Conservation (phyloP, 2,329 filamentous ascomycete genomes). For the Scytalidium lignicola region DNA sequence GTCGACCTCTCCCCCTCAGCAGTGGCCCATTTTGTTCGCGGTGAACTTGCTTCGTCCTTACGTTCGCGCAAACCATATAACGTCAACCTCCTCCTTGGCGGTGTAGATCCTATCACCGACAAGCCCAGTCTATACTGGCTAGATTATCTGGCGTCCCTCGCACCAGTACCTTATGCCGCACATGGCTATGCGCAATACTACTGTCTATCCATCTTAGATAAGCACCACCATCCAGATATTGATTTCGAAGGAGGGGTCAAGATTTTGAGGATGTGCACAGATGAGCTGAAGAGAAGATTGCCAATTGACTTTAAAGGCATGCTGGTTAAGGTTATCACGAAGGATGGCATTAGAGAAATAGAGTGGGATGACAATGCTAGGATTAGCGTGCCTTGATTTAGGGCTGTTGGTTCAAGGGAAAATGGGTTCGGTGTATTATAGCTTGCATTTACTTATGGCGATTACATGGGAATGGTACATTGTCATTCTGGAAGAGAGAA, state of each 20-base stretch:
- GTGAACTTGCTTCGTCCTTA: constrained; percentile 85
- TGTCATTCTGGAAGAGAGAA: background rate
- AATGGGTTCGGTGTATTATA: constrained; percentile 23
- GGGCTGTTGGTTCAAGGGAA: constrained; percentile 6
- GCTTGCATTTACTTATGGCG: constrained; percentile 21
- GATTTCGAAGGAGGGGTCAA: constrained; percentile 83
- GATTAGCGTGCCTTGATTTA: constrained; percentile 22
- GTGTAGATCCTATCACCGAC: constrained; percentile 85
- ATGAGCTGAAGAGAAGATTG: constrained; percentile 93
- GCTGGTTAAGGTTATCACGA: constrained; percentile 88
- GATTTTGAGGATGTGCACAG: constrained; percentile 88
- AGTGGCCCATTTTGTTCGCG: constrained; percentile 87
- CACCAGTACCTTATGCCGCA: constrained; percentile 87
- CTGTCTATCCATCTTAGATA: constrained; percentile 94
- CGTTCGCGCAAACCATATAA: constrained; percentile 92
- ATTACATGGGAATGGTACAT: constrained; percentile 2
- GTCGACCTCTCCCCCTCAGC: constrained; percentile 85
- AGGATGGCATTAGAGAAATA: constrained; percentile 83
- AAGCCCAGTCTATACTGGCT: constrained; percentile 95
- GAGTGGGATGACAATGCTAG: constrained; percentile 67
- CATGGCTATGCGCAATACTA: constrained; percentile 99
- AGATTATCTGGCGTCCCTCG: constrained; percentile 88
- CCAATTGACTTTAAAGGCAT: constrained; percentile 99
- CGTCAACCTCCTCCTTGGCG: constrained; percentile 92
- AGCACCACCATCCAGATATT: constrained; percentile 97